Evolutionary conservation across 768 basidiomycete species (phyloP), one percentile per base, ranked within the genome.

Genomic region (Leccinellum luteum): DNA sequence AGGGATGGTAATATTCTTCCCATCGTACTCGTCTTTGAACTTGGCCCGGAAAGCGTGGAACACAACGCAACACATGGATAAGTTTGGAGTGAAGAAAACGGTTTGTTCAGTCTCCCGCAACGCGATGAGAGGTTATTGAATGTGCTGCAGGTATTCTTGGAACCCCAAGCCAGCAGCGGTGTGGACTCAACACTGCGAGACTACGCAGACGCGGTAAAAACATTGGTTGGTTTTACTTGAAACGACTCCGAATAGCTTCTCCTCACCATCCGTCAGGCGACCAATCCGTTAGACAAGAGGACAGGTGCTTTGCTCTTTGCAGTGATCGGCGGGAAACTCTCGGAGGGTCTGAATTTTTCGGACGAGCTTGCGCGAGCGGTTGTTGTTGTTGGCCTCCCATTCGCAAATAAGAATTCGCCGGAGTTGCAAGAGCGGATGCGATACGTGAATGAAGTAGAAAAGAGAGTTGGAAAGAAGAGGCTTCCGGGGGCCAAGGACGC

Each of bases 311-410:
- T 99, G 38, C 76, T 99, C 5, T 87, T 98, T 55, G 96, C 97
- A 2, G 97, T 98, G 10, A 88, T 98, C 27, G 95, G 95, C 17
- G 96, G 94, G 27, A 98, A 98, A 69, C 81, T 99, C n/a, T 95
- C 93, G 0, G 97, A 99, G 74, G 96, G 95, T 8, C 70, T 87
- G 38, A 87, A 87, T 64, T 89, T 89, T 65, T 81, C 85, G 19
- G 89, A 93, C 68, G 81, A 86, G 49, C 83, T 92, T 15, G 94
- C 94, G 3, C 87, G 94, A 30, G 89, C 86, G 12, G 92, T 97
- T 23, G 77, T 94, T 30, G 82, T 95, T 57, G 79, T 96, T 48
- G 97, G 97, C 3, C 80, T 99, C 4, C 96, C 96, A 0, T 99
- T 94, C 71, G 88, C 96, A 9, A 98, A 96, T 70, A 79, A 90